Base-by-base conservation (phyloP, 371 early-diverging fungal species). In the Actinomucor elegans region DNA sequence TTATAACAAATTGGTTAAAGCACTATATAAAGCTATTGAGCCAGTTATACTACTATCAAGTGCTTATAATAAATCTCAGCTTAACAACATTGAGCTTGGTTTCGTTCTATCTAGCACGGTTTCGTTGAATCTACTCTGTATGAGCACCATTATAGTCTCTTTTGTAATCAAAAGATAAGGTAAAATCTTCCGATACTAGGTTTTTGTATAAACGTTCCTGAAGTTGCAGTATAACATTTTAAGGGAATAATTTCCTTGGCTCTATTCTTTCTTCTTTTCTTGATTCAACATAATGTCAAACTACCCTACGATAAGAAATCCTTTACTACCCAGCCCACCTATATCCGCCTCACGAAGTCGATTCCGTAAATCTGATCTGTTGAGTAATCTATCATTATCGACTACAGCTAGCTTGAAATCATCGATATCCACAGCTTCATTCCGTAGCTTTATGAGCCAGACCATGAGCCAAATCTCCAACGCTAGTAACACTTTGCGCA, bases 321-420 rank as follows among this genome's bases (percentile, higher is more conserved):
- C 64, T 4, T 24, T 64, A 14, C n/a, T 64, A 10, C 59, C 64
- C 3, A 64, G 64, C 26, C 64, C 64, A 34, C 64, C 64, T n/a
- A 14, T 33, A n/a, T 18, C 47, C n/a, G 33, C 51, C 4, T 50
- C 33, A 11, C 52, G 57, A 9, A 40, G 52, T 34, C 34, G 48
- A 28, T 59, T 52, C 26, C 32, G 49, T 14, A 55, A 43, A 28
- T 40, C 38, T 14, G 49, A 53, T 9, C 20, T 63, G 11, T 38
- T 63, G n/a, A 63, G 57, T 20, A 63, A 33, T 12, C 32, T 63
- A 28, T 53, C 57, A 10, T 12, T 59, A 15, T 59, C 59, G 4
- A 44, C 43, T 9, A 40, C 55, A 14, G 41, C 59, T 7, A 43
- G 52, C 5, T 10, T 64, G 23, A 55, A 49, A 15, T 34, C 64